A percentile compares a stretch with the other conserved stretches of the same genome.
These are phyloP conservation scores for Passalora sequoiae DNA, from an alignment of 2,329 filamentous ascomycete species.

Conservation along the genomic window DNA sequence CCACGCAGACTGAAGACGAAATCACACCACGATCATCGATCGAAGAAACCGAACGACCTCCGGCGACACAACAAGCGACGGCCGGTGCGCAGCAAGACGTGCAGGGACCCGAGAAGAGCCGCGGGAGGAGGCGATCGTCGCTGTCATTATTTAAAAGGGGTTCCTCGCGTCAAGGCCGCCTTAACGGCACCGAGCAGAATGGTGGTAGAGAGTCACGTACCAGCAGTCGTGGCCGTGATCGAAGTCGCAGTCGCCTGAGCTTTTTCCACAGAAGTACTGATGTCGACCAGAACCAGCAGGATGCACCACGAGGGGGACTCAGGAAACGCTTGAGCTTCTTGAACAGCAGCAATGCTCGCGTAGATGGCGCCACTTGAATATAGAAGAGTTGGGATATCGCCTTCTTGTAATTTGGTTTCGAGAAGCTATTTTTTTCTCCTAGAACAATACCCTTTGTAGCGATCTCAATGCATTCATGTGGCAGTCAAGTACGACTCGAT, in stretches of 20 bases:
- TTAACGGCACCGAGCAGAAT: constrained; percentile 13
- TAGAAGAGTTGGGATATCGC: too few relatives aligned
- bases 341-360: constrained; percentile 67
- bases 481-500: too few relatives aligned
- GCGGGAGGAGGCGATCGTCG: constrained; percentile 19
- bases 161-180: constrained; percentile 22
- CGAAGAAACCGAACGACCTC: background rate
- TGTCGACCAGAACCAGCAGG: constrained; percentile 8
- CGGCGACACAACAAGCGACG: constrained; percentile 8
- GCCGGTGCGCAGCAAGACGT: constrained; percentile 12
- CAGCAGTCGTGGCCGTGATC: constrained; percentile 18
- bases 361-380: too few relatives aligned
- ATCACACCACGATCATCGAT: constrained; percentile 21
- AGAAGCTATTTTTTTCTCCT: too few relatives aligned
- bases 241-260: constrained; percentile 25
- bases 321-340: constrained; percentile 74
- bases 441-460: too few relatives aligned
- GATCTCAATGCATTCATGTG: too few relatives aligned
- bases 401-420: too few relatives aligned
- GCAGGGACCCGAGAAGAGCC: constrained; percentile 8
- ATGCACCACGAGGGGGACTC: constrained; percentile 38
- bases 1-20: constrained; percentile 20
- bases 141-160: constrained; percentile 32
- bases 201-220: constrained; percentile 25
- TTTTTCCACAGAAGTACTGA: constrained; percentile 17